Base-by-base conservation (phyloP, 116 monocot genomes). In the Cymodocea nodosa region DNA sequence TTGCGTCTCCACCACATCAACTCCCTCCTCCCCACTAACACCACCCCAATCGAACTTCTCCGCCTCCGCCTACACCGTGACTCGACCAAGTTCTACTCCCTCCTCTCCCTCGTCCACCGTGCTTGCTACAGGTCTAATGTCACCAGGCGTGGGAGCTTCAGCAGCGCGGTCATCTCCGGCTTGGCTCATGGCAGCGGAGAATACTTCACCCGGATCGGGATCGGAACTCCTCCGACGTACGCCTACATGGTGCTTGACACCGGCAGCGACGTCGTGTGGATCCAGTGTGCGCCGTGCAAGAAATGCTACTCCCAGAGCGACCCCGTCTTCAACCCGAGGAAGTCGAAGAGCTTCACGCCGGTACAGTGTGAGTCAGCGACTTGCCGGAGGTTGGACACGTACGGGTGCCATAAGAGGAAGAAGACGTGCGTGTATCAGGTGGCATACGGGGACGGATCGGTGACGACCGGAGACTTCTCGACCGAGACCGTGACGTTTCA, bases 261-360 rank as follows among this genome's bases (percentile, higher is more conserved):
- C 56, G 88, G 92, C 50, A 85, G 85, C 83, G 88, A 88, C 82
- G 76, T 92, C 23, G 78, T 87, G 7, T 92, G 92, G 92, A 24
- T 88, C 37, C 92, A 88, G 71, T 92, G 92, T 69, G 50, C 79
- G 7, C 92, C 92, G 8, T 92, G 92, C 68, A 83, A 83, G 17
- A 76, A 65, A n/a, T 90, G 90, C 84, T 90, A 90, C 79, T 13
- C 76, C 4, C 90, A 90, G 65, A 62, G 86, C 23, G 77, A 80
- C 54, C 79, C 73, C 63, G 68, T 90, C 48, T 90, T 90, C 75
- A 66, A 85, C 70, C 90, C 90, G 15, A 71, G 64, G 35, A 74
- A 71, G 12, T 90, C 90, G 60, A 71, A 60, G 18, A 74, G 86
- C 61, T 90, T 78, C 81, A 64, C 77, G 23, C 16, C 58, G 50